Percentiles rank a stretch among this genome's conserved stretches.
Evolutionary conservation across 805 yeast species (phyloP).

Genomic region (Candida sithepensis): DNA sequence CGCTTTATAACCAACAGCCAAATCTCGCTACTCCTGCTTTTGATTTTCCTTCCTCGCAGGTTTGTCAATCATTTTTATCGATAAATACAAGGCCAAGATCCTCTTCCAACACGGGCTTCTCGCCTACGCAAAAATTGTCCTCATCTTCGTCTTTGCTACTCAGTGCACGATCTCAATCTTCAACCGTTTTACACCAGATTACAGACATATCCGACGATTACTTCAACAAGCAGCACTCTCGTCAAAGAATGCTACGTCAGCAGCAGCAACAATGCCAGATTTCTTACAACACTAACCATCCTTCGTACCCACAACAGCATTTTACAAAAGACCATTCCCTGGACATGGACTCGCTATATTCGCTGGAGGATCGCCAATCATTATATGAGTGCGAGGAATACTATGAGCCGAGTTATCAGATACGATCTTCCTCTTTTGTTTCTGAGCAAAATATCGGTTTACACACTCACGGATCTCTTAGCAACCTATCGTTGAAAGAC

Average conservation of each 20-base stretch:
- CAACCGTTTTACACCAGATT: constrained; percentile 9
- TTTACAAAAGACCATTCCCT: not conserved
- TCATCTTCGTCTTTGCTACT: constrained; percentile 4
- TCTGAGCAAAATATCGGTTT: not conserved
- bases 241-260: constrained; percentile 2
- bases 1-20: not conserved
- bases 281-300: not conserved
- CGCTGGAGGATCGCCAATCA: constrained; percentile 12
- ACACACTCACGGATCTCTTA: not conserved
- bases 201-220: constrained; percentile 26
- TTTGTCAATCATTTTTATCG: not conserved
- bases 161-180: constrained; percentile 7
- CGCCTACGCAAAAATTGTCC: constrained; percentile 1
- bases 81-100: not conserved
- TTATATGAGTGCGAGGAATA: not conserved
- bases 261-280: constrained; percentile 8
- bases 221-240: constrained; percentile 17
- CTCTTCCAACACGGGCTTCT: not conserved
- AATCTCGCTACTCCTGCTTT: no score
- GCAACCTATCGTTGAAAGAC: not conserved
- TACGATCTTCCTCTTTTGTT: not conserved
- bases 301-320: not conserved
- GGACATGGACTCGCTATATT: constrained; percentile 5
- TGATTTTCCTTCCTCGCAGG: not conserved
- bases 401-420: not conserved